These are phyloP conservation scores for Pythium vanterpoolii DNA, from an alignment of 352 stramenopile species.

Conservation along the genomic window DNA sequence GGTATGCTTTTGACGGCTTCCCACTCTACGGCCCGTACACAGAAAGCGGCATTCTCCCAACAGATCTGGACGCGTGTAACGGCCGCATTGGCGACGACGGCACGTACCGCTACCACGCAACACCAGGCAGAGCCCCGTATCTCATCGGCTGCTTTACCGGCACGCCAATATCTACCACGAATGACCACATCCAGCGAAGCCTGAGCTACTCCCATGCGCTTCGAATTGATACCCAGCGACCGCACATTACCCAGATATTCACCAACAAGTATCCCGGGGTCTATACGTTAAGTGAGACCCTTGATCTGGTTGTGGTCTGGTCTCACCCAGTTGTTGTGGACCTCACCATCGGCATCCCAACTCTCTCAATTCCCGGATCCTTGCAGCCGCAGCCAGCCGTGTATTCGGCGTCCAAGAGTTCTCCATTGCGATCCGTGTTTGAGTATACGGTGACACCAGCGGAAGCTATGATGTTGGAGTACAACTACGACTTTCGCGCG, in stretches of 20 bases:
- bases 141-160: constrained; percentile 66
- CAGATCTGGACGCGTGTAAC: constrained; percentile 65
- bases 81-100: constrained; percentile 58
- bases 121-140: constrained; percentile 36
- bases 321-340: constrained; percentile 41
- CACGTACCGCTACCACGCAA: constrained; percentile 69
- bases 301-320: constrained; percentile 66
- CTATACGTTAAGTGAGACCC: constrained; percentile 57
- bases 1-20: constrained; percentile 75
- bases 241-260: constrained; percentile 43
- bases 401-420: constrained; percentile 43
- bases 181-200: constrained; percentile 40
- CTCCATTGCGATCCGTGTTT: constrained; percentile 39
- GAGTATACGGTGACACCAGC: constrained; percentile 35
- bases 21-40: constrained; percentile 62
- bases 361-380: constrained; percentile 32
- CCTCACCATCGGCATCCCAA: constrained; percentile 29
- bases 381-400: constrained; percentile 32
- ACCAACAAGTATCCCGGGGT: constrained; percentile 54
- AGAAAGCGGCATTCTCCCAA: constrained; percentile 41
- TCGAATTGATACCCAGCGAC: constrained; percentile 43
- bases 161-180: constrained; percentile 3
- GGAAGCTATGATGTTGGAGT: constrained; percentile 25
- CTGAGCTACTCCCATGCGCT: constrained; percentile 54
- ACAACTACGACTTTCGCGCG: constrained; percentile 43